A percentile compares a stretch with the other conserved stretches of the same genome.
Evolutionary conservation across 75 land plant species (phyloP).

Genomic region (Pinus tabuliformis): DNA sequence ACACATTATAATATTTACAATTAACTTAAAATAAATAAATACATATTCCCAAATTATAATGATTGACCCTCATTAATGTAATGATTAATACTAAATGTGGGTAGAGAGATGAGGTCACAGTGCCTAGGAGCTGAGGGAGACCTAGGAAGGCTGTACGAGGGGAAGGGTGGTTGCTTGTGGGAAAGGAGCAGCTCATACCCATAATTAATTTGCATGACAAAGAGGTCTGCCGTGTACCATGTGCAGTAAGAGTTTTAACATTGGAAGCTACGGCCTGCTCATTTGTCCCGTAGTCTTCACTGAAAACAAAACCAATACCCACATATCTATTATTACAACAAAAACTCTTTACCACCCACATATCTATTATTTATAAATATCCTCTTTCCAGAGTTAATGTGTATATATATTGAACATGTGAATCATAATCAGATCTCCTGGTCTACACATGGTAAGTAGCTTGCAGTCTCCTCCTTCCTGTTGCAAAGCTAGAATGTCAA

Average conservation of each 20-base stretch:
- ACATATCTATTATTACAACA: neutral
- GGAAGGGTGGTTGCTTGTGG: slow-evolving; percentile 1
- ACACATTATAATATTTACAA: no score
- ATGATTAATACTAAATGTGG: no score
- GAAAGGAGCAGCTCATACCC: neutral
- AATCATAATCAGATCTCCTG: neutral
- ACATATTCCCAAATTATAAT: no score
- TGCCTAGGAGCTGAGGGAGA: neutral
- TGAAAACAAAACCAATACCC: neutral
- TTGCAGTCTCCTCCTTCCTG: neutral
- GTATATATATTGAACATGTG: neutral
- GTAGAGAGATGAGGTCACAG: no score
- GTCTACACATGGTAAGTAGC: neutral
- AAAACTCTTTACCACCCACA: neutral
- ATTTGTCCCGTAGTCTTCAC: neutral
- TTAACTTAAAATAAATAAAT: no score
- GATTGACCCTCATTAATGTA: no score
- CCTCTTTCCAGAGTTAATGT: neutral
- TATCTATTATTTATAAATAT: neutral
- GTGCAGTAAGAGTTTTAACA: slow-evolving; percentile 1
- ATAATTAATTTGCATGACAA: slow-evolving; percentile 1
- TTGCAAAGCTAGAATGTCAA: neutral
- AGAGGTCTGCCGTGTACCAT: neutral
- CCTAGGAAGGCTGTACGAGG: neutral
- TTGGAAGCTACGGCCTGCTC: neutral